Percentiles rank a stretch among this genome's conserved stretches.
phyloP scores from a whole-genome alignment of 345 rosid genomes.

The Mallotus nudiflorus region DNA sequence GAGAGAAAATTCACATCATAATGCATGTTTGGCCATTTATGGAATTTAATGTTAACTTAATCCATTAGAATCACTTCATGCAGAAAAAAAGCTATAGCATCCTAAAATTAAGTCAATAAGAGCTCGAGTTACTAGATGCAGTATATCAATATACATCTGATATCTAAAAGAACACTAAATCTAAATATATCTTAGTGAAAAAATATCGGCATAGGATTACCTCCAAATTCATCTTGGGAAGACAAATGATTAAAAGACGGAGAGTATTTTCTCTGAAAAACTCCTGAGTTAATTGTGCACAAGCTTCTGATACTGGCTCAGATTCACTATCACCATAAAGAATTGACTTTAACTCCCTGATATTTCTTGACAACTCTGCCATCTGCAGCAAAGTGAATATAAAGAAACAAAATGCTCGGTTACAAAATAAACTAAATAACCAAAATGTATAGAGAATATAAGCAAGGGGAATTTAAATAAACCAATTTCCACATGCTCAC shows the following conservation, averaged over 20 bases:
- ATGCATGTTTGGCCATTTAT: not conserved
- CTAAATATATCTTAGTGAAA: not conserved
- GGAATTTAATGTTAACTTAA: not conserved
- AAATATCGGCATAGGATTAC: conserved; percentile 30
- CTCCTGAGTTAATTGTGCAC: conserved; percentile 88
- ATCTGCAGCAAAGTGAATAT: conserved; percentile 42
- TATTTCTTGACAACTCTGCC: conserved; percentile 72
- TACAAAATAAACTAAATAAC: not conserved
- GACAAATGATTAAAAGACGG: conserved; percentile 67
- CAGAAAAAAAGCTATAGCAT: not conserved
- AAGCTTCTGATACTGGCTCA: conserved; percentile 93
- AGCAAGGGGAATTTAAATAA: not conserved
- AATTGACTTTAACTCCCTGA: conserved; percentile 83
- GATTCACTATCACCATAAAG: conserved; percentile 95
- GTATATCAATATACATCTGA: not conserved
- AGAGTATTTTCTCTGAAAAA: conserved; percentile 86
- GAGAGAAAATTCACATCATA: not conserved
- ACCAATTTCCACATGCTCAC: not conserved
- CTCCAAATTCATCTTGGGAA: conserved; percentile 90
- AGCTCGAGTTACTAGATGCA: not conserved
- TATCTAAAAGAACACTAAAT: not conserved
- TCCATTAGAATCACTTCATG: not conserved
- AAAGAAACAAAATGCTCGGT: not conserved
- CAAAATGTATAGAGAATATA: not conserved
- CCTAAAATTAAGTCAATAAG: not conserved